phyloP scores from a whole-genome alignment of 495 filamentous ascomycete species.

The Thozetella sp. region DNA sequence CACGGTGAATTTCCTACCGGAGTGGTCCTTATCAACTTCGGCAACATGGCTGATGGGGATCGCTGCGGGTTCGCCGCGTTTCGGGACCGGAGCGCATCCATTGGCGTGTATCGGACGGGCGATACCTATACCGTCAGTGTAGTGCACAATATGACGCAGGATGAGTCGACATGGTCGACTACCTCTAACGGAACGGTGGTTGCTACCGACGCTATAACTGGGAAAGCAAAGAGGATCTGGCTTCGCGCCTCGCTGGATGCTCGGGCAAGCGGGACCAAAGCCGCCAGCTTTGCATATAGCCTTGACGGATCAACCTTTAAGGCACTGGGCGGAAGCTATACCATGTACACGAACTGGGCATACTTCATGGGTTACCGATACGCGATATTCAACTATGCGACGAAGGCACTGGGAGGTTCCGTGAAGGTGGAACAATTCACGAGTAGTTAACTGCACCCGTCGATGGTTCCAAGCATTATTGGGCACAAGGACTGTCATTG shows the following conservation, averaged over 20 bases:
- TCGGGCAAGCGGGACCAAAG: constrained; percentile 16
- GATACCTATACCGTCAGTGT: constrained; percentile 19
- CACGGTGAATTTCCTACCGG: constrained; percentile 45
- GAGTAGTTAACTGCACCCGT: no score
- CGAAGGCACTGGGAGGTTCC: constrained; percentile 48
- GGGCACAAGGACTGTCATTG: no score
- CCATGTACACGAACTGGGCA: constrained; percentile 45
- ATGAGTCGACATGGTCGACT: constrained; percentile 40
- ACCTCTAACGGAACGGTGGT: constrained; percentile 35
- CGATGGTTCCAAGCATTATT: no score
- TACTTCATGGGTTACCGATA: constrained; percentile 61
- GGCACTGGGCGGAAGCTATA: constrained; percentile 37
- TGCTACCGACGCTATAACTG: constrained; percentile 42
- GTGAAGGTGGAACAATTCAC: constrained; percentile 38
- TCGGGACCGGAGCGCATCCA: constrained; percentile 52
- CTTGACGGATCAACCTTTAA: constrained; percentile 46
- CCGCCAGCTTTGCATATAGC: constrained; percentile 52
- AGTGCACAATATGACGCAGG: constrained; percentile 23
- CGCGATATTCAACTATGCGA: constrained; percentile 61
- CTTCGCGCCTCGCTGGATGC: constrained; percentile 26
- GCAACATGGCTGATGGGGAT: constrained; percentile 51
- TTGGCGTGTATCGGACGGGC: constrained; percentile 40
- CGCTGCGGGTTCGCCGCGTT: constrained; percentile 50
- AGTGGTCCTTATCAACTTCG: constrained; percentile 48
- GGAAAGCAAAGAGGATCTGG: constrained; percentile 40